Evolutionary conservation across 306 rosid genomes (phyloP).

Genomic region (Lathyrus aphaca): DNA sequence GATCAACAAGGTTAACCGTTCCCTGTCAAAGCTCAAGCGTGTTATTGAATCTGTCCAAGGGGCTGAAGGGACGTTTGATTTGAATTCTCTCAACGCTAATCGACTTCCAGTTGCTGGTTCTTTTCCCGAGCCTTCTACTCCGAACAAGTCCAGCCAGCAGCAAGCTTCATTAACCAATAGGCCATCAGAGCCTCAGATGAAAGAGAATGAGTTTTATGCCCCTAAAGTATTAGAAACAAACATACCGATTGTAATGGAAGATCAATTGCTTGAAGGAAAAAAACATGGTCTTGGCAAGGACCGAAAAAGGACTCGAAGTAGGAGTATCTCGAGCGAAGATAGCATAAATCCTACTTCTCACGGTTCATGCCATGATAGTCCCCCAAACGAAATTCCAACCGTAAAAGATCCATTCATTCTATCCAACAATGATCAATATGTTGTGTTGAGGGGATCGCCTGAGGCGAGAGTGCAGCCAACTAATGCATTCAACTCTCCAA

Average conservation of each 20-base stretch:
- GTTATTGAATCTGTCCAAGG: conserved; percentile 94
- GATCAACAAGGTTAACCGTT: conserved; percentile 91
- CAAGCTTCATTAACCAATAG: conserved; percentile 41
- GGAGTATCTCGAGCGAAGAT: conserved; percentile 75
- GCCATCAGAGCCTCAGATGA: conserved; percentile 47
- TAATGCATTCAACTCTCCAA: conserved; percentile 33
- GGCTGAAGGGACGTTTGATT: conserved; percentile 79
- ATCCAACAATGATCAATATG: conserved; percentile 48
- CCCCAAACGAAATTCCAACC: conserved; percentile 51
- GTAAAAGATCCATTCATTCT: conserved; percentile 49
- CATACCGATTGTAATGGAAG: conserved; percentile 42
- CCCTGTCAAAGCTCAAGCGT: conserved; percentile 82
- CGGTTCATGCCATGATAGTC: conserved; percentile 81
- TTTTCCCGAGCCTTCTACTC: conserved; percentile 50
- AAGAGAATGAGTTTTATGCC: conserved; percentile 54
- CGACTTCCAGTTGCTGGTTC: conserved; percentile 62
- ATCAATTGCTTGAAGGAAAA: conserved; percentile 50
- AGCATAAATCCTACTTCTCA: conserved; percentile 72
- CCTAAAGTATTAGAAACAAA: conserved; percentile 43
- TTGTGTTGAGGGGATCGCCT: conserved; percentile 51
- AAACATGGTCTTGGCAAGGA: conserved; percentile 43
- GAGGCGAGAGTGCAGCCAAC: conserved; percentile 52
- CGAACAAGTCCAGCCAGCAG: conserved; percentile 52
- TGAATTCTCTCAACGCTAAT: conserved; percentile 63
- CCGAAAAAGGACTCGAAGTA: conserved; percentile 46